These are phyloP conservation scores for Penstemon eatonii DNA, from an alignment of 257 asterid genomes.

Conservation along the genomic window DNA sequence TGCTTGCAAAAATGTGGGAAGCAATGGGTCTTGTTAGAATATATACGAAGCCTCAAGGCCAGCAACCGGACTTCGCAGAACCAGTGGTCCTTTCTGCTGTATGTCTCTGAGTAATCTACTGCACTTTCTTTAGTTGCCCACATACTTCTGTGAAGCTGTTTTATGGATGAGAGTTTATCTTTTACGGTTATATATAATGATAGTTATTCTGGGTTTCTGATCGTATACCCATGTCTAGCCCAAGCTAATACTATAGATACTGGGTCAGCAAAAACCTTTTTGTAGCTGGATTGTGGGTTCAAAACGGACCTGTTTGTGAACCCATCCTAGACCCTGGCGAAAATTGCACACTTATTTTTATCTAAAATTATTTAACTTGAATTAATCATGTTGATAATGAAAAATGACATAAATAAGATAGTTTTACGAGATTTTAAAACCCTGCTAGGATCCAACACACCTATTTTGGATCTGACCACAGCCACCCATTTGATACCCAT, in stretches of 20 bases:
- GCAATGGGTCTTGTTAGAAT: slow-evolving; percentile 91
- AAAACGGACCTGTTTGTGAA: too few species aligned
- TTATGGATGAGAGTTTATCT: background rate
- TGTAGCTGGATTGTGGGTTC: too few species aligned
- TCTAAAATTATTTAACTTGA: too few species aligned
- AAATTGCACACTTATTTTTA: too few species aligned
- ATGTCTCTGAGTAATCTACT: slow-evolving; percentile 36
- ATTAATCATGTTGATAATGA: too few species aligned
- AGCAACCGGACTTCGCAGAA: slow-evolving; percentile 95
- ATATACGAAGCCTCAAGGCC: slow-evolving; percentile 98
- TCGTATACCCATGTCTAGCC: background rate
- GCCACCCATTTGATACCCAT: too few species aligned
- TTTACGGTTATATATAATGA: slow-evolving; percentile 4
- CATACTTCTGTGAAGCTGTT: background rate
- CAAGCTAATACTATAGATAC: background rate
- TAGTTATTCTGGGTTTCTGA: background rate
- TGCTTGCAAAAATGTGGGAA: slow-evolving; percentile 86
- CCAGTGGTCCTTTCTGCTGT: slow-evolving; percentile 96
- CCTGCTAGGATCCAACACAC: too few species aligned
- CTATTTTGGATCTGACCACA: too few species aligned
- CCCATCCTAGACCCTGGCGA: too few species aligned
- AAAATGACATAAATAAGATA: too few species aligned
- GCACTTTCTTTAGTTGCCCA: slow-evolving; percentile 9
- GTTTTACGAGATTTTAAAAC: too few species aligned
- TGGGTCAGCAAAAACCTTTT: too few species aligned